Conservation (phyloP, 768 basidiomycete genomes). For the Rickenella mellea region DNA sequence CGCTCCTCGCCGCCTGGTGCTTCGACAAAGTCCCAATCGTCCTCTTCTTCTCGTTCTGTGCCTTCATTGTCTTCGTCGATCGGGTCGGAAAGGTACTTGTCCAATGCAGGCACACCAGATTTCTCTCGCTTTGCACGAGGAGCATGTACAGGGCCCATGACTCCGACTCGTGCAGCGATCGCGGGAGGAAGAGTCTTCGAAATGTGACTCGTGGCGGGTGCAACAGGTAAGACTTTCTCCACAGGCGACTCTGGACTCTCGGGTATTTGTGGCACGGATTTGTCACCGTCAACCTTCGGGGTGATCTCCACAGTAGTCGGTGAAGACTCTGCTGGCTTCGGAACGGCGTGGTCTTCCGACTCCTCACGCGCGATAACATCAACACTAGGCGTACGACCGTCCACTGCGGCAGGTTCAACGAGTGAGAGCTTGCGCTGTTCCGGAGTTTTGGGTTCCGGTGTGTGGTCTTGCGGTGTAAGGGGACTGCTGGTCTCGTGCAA, state of each 20-base stretch:
- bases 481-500: background rate
- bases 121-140: constrained; percentile 58
- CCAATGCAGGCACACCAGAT: constrained; percentile 74
- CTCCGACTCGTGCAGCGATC: background rate
- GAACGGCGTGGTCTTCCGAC: constrained; percentile 19
- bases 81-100: constrained; percentile 56
- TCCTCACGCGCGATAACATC: constrained; percentile 1
- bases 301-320: constrained; percentile 15
- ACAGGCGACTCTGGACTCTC: constrained; percentile 6
- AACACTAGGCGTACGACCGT: constrained; percentile 5
- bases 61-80: constrained; percentile 32
- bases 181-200: constrained; percentile 14
- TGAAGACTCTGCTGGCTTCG: constrained; percentile 19
- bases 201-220: constrained; percentile 21
- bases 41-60: constrained; percentile 47
- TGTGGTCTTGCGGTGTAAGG: constrained; percentile 3
- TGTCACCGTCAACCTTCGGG: constrained; percentile 8
- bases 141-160: constrained; percentile 10
- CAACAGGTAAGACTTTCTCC: constrained; percentile 17
- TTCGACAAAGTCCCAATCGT: constrained; percentile 90
- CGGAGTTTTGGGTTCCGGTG: constrained; percentile 62
- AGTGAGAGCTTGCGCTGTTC: constrained; percentile 46
- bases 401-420: constrained; percentile 15
- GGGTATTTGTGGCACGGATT: constrained; percentile 3
- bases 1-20: constrained; percentile 64